Percentiles rank a stretch among this genome's conserved stretches.
These are phyloP conservation scores for Coemansia sp. DNA, from an alignment of 371 early-diverging fungal genomes.

Conservation along the genomic window DNA sequence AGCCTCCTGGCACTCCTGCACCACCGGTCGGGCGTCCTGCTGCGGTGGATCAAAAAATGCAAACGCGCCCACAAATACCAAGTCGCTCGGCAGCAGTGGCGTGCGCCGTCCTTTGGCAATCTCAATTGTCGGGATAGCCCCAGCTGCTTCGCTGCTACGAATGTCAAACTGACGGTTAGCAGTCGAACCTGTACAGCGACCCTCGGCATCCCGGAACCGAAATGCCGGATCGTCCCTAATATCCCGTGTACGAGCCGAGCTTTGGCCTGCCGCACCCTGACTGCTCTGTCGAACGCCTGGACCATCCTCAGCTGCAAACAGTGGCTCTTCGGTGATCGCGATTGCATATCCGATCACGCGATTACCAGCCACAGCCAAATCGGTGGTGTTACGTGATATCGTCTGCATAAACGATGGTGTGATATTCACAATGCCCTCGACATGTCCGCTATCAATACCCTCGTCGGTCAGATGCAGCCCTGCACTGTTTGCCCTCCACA, in stretches of 20 bases:
- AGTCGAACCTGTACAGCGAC: not conserved
- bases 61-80: constrained; percentile 45
- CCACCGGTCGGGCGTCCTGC: constrained; percentile 37
- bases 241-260: not conserved
- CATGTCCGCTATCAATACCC: constrained; percentile 12
- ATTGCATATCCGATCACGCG: constrained; percentile 38
- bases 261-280: not conserved
- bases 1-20: constrained; percentile 45
- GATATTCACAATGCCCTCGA: constrained; percentile 13
- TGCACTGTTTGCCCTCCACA: constrained; percentile 15
- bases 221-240: not conserved
- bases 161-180: not conserved
- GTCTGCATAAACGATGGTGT: constrained; percentile 16
- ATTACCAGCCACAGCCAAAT: constrained; percentile 36
- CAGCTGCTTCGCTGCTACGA: not conserved
- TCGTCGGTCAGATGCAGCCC: constrained; percentile 9
- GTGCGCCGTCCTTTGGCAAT: not conserved
- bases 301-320: constrained; percentile 7
- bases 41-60: constrained; percentile 49
- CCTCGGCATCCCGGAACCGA: not conserved
- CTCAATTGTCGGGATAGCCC: constrained; percentile 2
- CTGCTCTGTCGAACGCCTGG: not conserved
- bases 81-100: constrained; percentile 13
- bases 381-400: constrained; percentile 29
- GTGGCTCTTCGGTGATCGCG: constrained; percentile 37